A percentile compares a stretch with the other conserved stretches of the same genome.
Evolutionary conservation across 1,284 basidiomycete species (phyloP).

Genomic region (Trichosporon sp.): DNA sequence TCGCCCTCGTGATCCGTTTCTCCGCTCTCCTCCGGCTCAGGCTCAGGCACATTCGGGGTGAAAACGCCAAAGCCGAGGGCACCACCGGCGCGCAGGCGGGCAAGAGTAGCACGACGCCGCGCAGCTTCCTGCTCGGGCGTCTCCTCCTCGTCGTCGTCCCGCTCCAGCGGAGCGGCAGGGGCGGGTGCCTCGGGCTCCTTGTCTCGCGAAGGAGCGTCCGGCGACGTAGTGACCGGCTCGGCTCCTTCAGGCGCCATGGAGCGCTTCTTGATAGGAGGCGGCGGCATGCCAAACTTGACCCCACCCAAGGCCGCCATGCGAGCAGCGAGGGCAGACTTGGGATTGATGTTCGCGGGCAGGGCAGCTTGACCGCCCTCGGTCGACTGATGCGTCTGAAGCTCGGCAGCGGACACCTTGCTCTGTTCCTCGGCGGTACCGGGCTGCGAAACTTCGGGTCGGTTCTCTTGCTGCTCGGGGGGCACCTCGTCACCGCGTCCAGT

Average conservation of each 20-base stretch:
- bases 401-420: neutral
- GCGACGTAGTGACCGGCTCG: neutral
- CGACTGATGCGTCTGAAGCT: neutral
- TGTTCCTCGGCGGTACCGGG: neutral
- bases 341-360: neutral
- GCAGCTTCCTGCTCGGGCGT: slow-evolving; percentile 54
- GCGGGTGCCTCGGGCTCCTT: slow-evolving; percentile 17
- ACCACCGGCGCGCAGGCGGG: slow-evolving; percentile 53
- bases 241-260: slow-evolving; percentile 9
- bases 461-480: neutral
- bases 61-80: slow-evolving; percentile 55
- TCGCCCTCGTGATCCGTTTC: slow-evolving; percentile 31
- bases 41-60: slow-evolving; percentile 27
- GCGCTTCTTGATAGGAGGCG: slow-evolving; percentile 44
- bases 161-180: neutral
- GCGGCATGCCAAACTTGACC: slow-evolving; percentile 69
- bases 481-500: slow-evolving; percentile 4
- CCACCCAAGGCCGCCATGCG: slow-evolving; percentile 87
- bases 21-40: slow-evolving; percentile 17
- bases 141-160: slow-evolving; percentile 40
- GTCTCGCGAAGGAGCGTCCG: slow-evolving; percentile 8
- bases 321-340: slow-evolving; percentile 71
- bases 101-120: slow-evolving; percentile 50
- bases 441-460: neutral
- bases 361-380: neutral